Evolutionary conservation across 176 grass and related monocot species (phyloP).

Genomic region (Carex parvula): DNA sequence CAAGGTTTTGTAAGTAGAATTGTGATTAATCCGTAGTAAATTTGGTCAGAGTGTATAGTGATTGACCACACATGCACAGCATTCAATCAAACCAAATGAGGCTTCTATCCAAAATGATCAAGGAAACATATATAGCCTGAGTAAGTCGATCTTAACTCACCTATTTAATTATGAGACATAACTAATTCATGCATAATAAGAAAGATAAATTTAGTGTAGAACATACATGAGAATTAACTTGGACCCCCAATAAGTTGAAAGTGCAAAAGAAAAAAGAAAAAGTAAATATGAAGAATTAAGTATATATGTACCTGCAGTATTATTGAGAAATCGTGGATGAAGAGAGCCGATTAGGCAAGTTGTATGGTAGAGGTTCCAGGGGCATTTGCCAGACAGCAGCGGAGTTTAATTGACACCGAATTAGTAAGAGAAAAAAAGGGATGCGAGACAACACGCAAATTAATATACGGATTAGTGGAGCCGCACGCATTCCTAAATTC

Average conservation of each 20-base stretch:
- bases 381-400: constrained; percentile 8
- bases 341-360: background rate
- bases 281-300: background rate
- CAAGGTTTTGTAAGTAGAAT: background rate
- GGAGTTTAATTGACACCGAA: background rate
- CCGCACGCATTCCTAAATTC: constrained; percentile 13
- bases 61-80: background rate
- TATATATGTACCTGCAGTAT: background rate
- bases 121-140: background rate
- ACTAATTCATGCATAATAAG: background rate
- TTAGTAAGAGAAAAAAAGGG: constrained; percentile 6
- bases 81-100: constrained; percentile 20
- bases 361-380: background rate
- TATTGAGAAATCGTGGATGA: background rate
- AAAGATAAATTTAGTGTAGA: background rate
- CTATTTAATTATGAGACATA: background rate
- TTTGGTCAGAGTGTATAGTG: background rate
- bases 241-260: background rate
- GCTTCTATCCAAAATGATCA: background rate
- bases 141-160: background rate
- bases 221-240: too few relatives aligned
- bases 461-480: background rate
- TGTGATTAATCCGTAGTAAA: constrained; percentile 1
- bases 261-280: background rate
- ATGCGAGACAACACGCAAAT: background rate